Base-by-base conservation (phyloP, 306 rosid genomes). In the Cucumis cinereus region DNA sequence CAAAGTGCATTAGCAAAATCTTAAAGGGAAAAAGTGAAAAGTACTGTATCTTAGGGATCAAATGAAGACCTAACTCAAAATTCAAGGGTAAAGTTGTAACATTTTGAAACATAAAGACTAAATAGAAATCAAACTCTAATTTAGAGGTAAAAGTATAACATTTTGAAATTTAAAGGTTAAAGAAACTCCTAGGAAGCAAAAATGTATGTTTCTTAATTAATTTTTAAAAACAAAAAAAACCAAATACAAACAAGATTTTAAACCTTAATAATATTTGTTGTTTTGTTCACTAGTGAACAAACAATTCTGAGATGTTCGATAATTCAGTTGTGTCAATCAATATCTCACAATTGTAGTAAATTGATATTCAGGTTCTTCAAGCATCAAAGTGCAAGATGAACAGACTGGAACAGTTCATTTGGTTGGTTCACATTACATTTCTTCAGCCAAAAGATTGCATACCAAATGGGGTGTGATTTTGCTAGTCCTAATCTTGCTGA, bases 331-430 rank as follows among this genome's bases (percentile, higher is more conserved):
- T 10, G 76, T 23, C 15, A 49, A 58, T 58, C 36, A 73, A 74
- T 26, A 17, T 22, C 35, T 38, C 10, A 68, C 72, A 23, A 80
- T 80, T 77, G 28, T 0, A 43, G 20, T 87, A 78, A 78, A 45
- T 81, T 77, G 74, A 52, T 86, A 80, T 82, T 77, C 97, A 92
- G 99, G 99, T 78, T 94, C 99, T 11, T 94, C 99, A 56, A 87
- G 80, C 84, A 92, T 94, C 82, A 73, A 88, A 86, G 95, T 94
- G 60, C 76, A 77, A 80, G 99, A 94, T 79, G 97, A 94, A 83
- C 83, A 83, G 79, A 92, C 91, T 3, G 97, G 97, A 77, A 94
- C 93, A 5, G 93, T 94, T 73, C 99, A 90, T 85, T 90, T 94
- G 90, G 97, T 92, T 57, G 99, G 99, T 83, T 79, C 77, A 74